Evolutionary conservation across 2,329 filamentous ascomycete species (phyloP).

Genomic region (Hirsutella thompsonii): DNA sequence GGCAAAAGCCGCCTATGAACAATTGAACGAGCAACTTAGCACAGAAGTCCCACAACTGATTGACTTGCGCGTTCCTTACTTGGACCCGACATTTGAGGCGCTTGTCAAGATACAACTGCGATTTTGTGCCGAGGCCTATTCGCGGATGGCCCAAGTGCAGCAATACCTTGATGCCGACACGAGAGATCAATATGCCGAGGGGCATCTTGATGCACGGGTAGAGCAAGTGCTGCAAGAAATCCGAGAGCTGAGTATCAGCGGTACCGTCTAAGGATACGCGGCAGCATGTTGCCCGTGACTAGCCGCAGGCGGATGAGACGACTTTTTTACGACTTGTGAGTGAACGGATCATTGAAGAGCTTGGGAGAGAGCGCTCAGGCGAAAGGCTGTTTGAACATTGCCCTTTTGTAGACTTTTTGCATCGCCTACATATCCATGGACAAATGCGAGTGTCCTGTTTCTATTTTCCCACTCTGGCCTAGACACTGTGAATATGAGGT

Average conservation of each 20-base stretch:
- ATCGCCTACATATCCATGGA: neutral
- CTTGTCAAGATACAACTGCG: slow-evolving; percentile 96
- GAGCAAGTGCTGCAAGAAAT: slow-evolving; percentile 97
- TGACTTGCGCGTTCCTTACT: slow-evolving; percentile 89
- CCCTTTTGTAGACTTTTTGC: neutral
- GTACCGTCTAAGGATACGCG: slow-evolving; percentile 37
- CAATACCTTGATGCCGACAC: slow-evolving; percentile 95
- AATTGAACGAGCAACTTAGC: slow-evolving; percentile 92
- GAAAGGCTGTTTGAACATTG: neutral
- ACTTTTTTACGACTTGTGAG: neutral
- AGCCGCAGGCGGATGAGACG: neutral
- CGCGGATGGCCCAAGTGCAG: slow-evolving; percentile 96
- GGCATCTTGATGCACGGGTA: slow-evolving; percentile 79
- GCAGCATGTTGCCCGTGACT: neutral
- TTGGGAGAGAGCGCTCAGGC: neutral
- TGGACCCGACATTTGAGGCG: slow-evolving; percentile 94
- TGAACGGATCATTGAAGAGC: too few relatives aligned
- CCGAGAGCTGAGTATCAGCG: slow-evolving; percentile 84
- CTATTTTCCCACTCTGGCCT: too few relatives aligned
- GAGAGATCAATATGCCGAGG: slow-evolving; percentile 88
- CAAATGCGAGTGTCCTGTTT: neutral
- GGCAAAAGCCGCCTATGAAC: slow-evolving; percentile 85
- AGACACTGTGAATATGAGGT: too few relatives aligned
- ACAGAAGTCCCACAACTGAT: slow-evolving; percentile 90
- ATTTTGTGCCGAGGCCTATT: slow-evolving; percentile 97